Base-by-base conservation (phyloP, 768 basidiomycete species). In the Piloderma croceum region DNA sequence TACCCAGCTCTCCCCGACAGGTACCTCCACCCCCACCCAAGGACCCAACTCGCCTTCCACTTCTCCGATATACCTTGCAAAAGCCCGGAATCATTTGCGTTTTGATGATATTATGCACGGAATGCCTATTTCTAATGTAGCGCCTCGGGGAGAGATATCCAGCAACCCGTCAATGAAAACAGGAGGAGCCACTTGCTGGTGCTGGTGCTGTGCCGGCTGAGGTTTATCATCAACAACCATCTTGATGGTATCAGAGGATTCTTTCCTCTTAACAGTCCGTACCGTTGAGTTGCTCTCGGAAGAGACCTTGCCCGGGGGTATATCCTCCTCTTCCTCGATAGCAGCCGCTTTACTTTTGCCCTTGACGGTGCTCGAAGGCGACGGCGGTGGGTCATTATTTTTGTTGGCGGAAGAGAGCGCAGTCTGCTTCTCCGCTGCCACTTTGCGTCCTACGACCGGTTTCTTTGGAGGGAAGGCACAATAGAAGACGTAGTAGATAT, bases 21-120 rank as follows among this genome's bases (percentile, higher is more conserved):
- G 87, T 9, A 91, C 86, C 58, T 93, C 90, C 12, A 93, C 86
- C 11, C 90, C 90, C 6, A 92, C 86, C 90, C 90, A 93, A 0
- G 86, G 79, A 1, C 90, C 90, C 4, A 55, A 49, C 58, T 90
- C 86, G 25, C 90, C 90, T 36, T 76, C 71, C 2, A 93, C 80
- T 54, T 90, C 87, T 5, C 86, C 90, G 38, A 93, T 90, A 56
- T 93, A 92, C 4, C 90, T 68, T 17, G 89, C 90, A 53, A 79
- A 83, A 1, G 90, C 90, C 36, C 84, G 81, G 72, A 92, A 90
- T 7, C 88, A 76, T 46, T 83, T 81, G 25, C 84, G 74, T 56
- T 87, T 85, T 31, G 81, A 83, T 3, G 86, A 77, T 47, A 92
- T 84, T 57, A 92, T 90, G 63, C 90, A 92, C 0, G 90, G 88